Conservation (phyloP, 1,284 basidiomycete species). For the Trichosporon coremiiforme region DNA sequence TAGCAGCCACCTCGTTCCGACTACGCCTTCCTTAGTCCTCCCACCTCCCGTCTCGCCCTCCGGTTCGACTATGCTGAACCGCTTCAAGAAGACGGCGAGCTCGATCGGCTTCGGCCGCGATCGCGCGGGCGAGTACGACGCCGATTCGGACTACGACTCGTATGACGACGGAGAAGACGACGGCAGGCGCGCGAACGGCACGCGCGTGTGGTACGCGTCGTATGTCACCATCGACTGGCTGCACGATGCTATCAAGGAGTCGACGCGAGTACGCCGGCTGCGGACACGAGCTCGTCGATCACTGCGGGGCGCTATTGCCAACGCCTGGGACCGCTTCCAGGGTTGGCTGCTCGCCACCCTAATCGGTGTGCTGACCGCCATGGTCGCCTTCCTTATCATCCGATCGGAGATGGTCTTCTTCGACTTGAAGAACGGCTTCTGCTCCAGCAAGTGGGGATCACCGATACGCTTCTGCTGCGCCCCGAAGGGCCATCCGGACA, state of each 20-base stretch:
- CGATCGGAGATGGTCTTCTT: slow-evolving; percentile 89
- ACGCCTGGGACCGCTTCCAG: slow-evolving; percentile 75
- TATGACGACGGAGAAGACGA: slow-evolving; percentile 58
- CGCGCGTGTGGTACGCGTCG: slow-evolving; percentile 86
- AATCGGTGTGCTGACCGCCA: slow-evolving; percentile 68
- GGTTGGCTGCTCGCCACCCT: slow-evolving; percentile 92
- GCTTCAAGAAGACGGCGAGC: slow-evolving; percentile 43
- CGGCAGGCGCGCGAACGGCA: slow-evolving; percentile 69
- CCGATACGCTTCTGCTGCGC: slow-evolving; percentile 81
- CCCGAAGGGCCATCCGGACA: slow-evolving; percentile 43
- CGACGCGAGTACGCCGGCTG: slow-evolving; percentile 71
- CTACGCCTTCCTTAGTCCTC: not conserved
- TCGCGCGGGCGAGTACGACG: slow-evolving; percentile 41
- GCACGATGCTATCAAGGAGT: slow-evolving; percentile 90
- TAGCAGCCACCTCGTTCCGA: not conserved
- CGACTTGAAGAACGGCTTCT: slow-evolving; percentile 90
- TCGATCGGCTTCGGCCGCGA: slow-evolving; percentile 41
- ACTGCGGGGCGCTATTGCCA: slow-evolving; percentile 68
- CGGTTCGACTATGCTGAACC: slow-evolving; percentile 13
- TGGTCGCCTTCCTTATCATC: slow-evolving; percentile 84
- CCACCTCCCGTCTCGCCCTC: slow-evolving; percentile 4
- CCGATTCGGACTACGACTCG: slow-evolving; percentile 32
- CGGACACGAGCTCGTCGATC: slow-evolving; percentile 66
- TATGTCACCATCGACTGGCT: slow-evolving; percentile 71
- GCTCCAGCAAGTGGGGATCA: slow-evolving; percentile 68